Base-by-base conservation (phyloP, 2,329 filamentous ascomycete species). In the Didymella glomerata region DNA sequence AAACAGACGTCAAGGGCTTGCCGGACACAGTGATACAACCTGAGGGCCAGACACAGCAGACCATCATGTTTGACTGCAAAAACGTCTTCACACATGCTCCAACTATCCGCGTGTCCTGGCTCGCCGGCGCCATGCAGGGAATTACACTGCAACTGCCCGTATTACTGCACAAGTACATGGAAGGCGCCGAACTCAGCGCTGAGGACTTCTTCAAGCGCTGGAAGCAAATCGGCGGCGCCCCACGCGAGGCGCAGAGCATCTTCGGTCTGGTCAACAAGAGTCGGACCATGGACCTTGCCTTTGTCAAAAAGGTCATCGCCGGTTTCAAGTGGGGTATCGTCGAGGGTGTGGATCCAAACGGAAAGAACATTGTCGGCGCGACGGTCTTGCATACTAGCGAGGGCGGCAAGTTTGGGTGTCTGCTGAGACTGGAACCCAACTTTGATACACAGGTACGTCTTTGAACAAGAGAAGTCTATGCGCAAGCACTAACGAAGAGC, bases 161-260 rank as follows among this genome's bases (percentile, higher is more conserved):
- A 4, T 83, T 91, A 0, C 86, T 94, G 53, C 94, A 98, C 79
- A 97, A 97, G 76, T 99, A 97, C 74, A 97, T 98, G 93, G 93
- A 97, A 63, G 87, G 91, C 0, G 93, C 95, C 0, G 90, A 95
- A 56, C 82, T 99, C 38, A 86, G 86, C 7, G 88, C 90, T 0
- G 95, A 99, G 51, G 95, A 99, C 74, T 99, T 98, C 79, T 99
- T 99, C 86, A 97, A 96, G 83, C 85, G 96, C 50, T 99, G 95
- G 95, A 96, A 97, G 83, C 95, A 99, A 79, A 98, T 99, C 69
- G 95, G 95, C 13, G 92, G 91, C 5, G 87, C 87, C 1, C 89
- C 93, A 1, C 86, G 96, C 28, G 96, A 99, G 77, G 89, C 91
- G 0, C 95, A 99, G 76, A 86, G 86, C 47, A 92, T 98, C 30